Percentiles rank a stretch among this genome's conserved stretches.
Evolutionary conservation across 495 filamentous ascomycete species (phyloP).

Genomic region (Beverwykella pulmonaria): DNA sequence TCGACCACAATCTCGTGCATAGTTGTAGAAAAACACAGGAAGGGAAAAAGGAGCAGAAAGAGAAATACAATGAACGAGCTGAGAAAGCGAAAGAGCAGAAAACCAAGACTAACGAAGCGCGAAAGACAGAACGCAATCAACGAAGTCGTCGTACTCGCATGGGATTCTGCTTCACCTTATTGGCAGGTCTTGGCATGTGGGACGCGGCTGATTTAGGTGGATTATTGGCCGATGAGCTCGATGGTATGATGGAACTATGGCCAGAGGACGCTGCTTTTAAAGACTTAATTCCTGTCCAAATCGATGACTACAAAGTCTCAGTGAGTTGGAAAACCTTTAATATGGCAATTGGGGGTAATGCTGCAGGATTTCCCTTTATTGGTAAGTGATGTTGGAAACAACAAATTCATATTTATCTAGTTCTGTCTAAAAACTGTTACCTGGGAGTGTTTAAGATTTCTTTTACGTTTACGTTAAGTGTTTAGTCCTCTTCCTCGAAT

Average conservation of each 20-base stretch:
- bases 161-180: constrained; percentile 1
- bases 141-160: not conserved
- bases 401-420: too few species aligned
- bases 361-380: too few species aligned
- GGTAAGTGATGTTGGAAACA: too few species aligned
- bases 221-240: constrained; percentile 4
- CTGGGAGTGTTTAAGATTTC: too few species aligned
- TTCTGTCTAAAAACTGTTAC: too few species aligned
- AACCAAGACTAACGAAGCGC: not conserved
- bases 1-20: not conserved
- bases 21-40: constrained; percentile 5
- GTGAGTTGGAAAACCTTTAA: not conserved
- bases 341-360: too few species aligned
- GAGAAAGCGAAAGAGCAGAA: constrained; percentile 7
- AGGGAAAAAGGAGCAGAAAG: not conserved
- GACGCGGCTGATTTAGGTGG: not conserved
- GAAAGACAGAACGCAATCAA: not conserved
- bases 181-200: not conserved
- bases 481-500: too few species aligned
- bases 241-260: constrained; percentile 14
- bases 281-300: not conserved
- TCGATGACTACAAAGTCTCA: not conserved
- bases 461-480: too few species aligned
- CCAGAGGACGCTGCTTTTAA: constrained; percentile 1
- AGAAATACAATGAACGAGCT: constrained; percentile 11